Percentiles rank a stretch among this genome's conserved stretches.
Evolutionary conservation across 768 basidiomycete genomes (phyloP).

Genomic region (Coprinellus micaceus): DNA sequence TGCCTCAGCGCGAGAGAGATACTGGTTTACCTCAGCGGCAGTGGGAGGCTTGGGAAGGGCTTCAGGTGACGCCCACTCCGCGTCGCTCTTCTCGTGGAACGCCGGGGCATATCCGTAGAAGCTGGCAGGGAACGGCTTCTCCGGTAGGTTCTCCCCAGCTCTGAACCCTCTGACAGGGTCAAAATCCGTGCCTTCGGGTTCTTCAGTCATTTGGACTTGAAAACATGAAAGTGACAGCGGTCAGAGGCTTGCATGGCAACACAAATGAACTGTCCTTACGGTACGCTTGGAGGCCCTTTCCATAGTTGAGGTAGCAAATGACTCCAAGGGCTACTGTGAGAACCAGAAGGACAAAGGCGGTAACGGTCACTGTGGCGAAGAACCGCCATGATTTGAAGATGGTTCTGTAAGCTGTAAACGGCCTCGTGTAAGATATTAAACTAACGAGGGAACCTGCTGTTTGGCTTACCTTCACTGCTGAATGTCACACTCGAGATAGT

Average conservation of each 20-base stretch:
- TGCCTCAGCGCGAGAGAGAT: neutral
- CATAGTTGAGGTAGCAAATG: conserved; percentile 51
- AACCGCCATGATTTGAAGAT: conserved; percentile 43
- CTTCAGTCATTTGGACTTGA: conserved; percentile 3
- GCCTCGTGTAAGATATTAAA: neutral
- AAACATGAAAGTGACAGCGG: too few species aligned
- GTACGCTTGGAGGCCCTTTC: conserved; percentile 50
- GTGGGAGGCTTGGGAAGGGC: too few species aligned
- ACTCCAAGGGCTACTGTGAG: conserved; percentile 39
- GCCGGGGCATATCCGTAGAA: too few species aligned
- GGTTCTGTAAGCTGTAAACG: conserved; percentile 43
- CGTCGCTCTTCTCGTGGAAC: too few species aligned
- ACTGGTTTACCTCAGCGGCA: neutral
- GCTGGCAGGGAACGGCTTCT: neutral
- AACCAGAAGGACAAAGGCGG: conserved; percentile 40
- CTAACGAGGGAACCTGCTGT: too few species aligned
- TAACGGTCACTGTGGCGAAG: conserved; percentile 44
- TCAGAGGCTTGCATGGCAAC: too few species aligned
- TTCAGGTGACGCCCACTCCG: too few species aligned
- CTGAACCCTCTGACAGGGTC: neutral
- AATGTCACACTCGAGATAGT: conserved; percentile 41
- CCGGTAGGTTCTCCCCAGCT: neutral
- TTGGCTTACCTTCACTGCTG: conserved; percentile 37
- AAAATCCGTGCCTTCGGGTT: conserved; percentile 6
- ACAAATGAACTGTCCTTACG: conserved; percentile 28